Percentiles rank a stretch among this genome's conserved stretches.
Conservation (phyloP, 1,139 yeast species). For the Lodderomyces beijingensis region DNA sequence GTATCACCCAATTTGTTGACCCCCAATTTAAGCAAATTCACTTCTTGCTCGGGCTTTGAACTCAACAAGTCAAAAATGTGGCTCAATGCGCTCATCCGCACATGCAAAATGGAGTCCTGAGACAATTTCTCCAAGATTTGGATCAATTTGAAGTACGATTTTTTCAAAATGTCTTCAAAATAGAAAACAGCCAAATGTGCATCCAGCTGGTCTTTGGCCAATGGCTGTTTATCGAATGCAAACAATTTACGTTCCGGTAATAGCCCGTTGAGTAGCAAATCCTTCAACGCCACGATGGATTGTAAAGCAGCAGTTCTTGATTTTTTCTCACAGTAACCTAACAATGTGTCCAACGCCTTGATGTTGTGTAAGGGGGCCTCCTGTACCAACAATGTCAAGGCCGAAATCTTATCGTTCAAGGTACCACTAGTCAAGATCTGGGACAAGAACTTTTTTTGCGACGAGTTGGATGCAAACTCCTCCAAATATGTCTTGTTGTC, state of each 20-base stretch:
- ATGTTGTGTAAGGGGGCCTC: constrained; percentile 92
- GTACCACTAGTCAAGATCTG: constrained; percentile 93
- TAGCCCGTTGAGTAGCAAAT: constrained; percentile 74
- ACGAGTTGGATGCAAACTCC: constrained; percentile 75
- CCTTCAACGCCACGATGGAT: constrained; percentile 85
- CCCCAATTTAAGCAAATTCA: constrained; percentile 79
- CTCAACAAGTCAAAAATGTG: constrained; percentile 78
- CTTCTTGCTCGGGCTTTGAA: constrained; percentile 95
- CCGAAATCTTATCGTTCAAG: constrained; percentile 89
- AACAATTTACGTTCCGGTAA: constrained; percentile 81
- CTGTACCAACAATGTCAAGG: constrained; percentile 84
- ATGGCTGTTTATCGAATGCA: constrained; percentile 76
- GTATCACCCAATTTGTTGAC: constrained; percentile 92
- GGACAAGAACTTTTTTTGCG: constrained; percentile 84
- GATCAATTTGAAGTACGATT: constrained; percentile 63
- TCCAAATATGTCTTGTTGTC: constrained; percentile 73
- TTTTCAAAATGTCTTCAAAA: constrained; percentile 86
- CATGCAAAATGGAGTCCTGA: constrained; percentile 91
- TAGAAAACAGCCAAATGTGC: constrained; percentile 66
- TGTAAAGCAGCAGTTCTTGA: constrained; percentile 92
- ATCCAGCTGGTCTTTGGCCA: constrained; percentile 40
- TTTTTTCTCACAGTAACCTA: constrained; percentile 82
- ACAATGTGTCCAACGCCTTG: constrained; percentile 74
- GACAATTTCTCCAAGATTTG: constrained; percentile 70
- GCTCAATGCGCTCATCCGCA: constrained; percentile 69